Evolutionary conservation across 2,329 filamentous ascomycete species (phyloP).

Genomic region (Paecilomyces sp.): DNA sequence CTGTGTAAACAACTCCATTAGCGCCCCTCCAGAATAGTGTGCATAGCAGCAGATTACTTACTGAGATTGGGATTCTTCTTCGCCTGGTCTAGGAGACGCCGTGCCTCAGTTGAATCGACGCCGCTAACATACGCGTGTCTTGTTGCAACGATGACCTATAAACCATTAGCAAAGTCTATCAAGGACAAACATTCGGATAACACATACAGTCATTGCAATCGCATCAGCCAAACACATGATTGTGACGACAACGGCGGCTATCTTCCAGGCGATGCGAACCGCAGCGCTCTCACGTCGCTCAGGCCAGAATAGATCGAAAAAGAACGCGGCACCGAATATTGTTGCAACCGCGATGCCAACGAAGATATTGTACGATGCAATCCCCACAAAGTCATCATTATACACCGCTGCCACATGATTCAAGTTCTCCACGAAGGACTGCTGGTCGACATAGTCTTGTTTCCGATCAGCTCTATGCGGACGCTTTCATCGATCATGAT

Average conservation of each 20-base stretch:
- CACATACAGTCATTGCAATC: constrained; percentile 41
- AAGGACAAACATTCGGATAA: not conserved
- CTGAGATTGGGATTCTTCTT: constrained; percentile 27
- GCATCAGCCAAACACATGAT: constrained; percentile 42
- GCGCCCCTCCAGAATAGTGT: not conserved
- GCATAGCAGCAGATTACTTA: constrained; percentile 2
- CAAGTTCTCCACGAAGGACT: constrained; percentile 39
- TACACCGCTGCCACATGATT: constrained; percentile 37
- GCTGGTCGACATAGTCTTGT: constrained; percentile 49
- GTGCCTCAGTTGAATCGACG: constrained; percentile 21
- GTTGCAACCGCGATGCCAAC: constrained; percentile 51
- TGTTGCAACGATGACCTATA: constrained; percentile 40
- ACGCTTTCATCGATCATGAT: not conserved
- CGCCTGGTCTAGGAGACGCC: constrained; percentile 19
- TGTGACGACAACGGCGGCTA: constrained; percentile 43
- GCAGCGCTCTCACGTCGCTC: constrained; percentile 43
- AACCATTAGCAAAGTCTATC: not conserved
- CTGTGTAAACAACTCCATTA: constrained; percentile 1
- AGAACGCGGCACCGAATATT: constrained; percentile 54
- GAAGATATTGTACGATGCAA: constrained; percentile 53
- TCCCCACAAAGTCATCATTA: constrained; percentile 51
- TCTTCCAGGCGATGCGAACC: constrained; percentile 49
- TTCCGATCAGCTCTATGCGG: not conserved
- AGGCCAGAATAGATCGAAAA: constrained; percentile 57
- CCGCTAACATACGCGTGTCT: constrained; percentile 41